Evolutionary conservation across 73 alveolate species (phyloP).

Genomic region (Tetrahymena malaccensis): DNA sequence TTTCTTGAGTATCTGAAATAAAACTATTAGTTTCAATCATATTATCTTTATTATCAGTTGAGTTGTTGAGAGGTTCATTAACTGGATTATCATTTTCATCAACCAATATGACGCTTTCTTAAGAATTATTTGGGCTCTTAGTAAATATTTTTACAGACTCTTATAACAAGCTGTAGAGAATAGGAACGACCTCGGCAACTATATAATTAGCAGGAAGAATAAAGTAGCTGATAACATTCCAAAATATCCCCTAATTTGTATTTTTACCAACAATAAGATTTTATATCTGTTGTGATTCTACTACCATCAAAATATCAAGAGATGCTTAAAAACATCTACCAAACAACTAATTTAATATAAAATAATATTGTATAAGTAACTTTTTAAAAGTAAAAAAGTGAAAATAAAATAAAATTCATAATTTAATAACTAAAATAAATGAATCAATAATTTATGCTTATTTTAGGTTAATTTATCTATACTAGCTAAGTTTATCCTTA

Average conservation of each 20-base stretch:
- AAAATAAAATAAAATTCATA: no score
- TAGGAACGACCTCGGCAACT: background rate
- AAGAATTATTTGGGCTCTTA: background rate
- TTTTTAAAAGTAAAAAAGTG: no score
- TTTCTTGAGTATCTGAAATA: background rate
- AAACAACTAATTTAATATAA: background rate
- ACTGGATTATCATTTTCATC: background rate
- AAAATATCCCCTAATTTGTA: background rate
- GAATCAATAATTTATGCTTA: no score
- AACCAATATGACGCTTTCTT: background rate
- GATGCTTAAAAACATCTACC: background rate
- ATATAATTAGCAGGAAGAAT: background rate
- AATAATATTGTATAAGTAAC: no score
- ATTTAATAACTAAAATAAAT: no score
- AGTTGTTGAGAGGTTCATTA: background rate
- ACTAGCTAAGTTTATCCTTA: background rate
- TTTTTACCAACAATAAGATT: background rate
- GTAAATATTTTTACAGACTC: background rate
- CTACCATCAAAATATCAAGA: background rate
- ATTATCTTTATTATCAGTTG: background rate
- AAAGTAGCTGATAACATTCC: background rate
- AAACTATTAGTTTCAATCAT: background rate
- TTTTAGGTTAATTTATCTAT: no score
- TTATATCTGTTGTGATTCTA: background rate
- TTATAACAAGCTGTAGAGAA: background rate